Conservation (phyloP, 257 asterid species). For the Solanum paucissectum region DNA sequence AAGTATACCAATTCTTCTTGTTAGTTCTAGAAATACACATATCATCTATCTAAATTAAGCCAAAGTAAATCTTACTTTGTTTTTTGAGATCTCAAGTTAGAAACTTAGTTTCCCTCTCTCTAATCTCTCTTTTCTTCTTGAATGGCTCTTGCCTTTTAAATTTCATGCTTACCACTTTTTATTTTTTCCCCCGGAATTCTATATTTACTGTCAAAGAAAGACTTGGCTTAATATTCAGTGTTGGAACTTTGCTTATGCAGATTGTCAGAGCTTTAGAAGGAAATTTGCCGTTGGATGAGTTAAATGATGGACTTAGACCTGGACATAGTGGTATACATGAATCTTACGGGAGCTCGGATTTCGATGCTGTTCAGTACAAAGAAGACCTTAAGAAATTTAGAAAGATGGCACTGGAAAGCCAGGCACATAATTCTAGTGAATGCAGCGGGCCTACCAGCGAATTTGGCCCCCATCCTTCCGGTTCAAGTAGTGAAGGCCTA, state of each 20-base stretch:
- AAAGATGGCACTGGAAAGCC: constrained; percentile 61
- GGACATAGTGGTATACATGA: constrained; percentile 28
- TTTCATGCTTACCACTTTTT: neutral
- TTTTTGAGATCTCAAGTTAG: neutral
- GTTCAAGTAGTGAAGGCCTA: constrained; percentile 54
- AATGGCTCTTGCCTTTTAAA: neutral
- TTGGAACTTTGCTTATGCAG: constrained; percentile 19
- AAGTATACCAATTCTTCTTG: neutral
- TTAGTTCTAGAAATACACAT: neutral
- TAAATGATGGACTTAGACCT: constrained; percentile 36
- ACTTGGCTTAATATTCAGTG: neutral
- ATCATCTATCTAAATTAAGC: neutral
- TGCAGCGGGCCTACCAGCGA: constrained; percentile 68
- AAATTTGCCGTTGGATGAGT: constrained; percentile 36
- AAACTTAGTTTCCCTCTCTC: neutral
- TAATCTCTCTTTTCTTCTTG: neutral
- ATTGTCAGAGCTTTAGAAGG: constrained; percentile 65
- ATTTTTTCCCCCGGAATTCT: neutral
- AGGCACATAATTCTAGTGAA: constrained; percentile 40
- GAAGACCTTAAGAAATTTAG: constrained; percentile 69
- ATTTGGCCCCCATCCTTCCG: constrained; percentile 51
- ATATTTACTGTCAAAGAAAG: neutral
- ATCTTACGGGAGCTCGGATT: constrained; percentile 52
- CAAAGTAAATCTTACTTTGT: neutral
- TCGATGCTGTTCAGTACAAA: constrained; percentile 51